Percentiles rank a stretch among this genome's conserved stretches.
Evolutionary conservation across 1,284 basidiomycete genomes (phyloP).

Genomic region (Sutorius eximius): DNA sequence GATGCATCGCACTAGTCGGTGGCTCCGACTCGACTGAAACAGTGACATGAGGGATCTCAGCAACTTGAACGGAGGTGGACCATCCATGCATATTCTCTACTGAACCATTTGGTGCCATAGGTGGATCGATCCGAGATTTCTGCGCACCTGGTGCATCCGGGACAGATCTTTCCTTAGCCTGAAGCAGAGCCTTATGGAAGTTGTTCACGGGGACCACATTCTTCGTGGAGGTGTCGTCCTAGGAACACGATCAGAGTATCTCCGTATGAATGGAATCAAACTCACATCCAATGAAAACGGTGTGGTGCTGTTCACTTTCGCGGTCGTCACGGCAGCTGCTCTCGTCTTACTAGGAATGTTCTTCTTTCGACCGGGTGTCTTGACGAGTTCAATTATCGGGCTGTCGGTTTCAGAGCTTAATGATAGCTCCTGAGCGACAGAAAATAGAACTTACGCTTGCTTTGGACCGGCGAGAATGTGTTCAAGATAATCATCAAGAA

Average conservation of each 20-base stretch:
- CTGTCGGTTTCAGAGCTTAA: slow-evolving; percentile 37
- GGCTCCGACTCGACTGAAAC: slow-evolving; percentile 6
- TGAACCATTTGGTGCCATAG: background rate
- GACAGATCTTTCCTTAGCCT: slow-evolving; percentile 35
- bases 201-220: slow-evolving; percentile 49
- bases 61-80: slow-evolving; percentile 4
- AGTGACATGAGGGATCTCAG: slow-evolving; percentile 6
- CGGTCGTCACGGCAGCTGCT: slow-evolving; percentile 39
- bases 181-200: slow-evolving; percentile 52
- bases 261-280: background rate
- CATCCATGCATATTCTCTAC: background rate
- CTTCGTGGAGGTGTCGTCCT: slow-evolving; percentile 37
- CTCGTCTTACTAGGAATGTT: slow-evolving; percentile 52
- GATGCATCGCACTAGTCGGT: background rate
- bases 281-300: slow-evolving; percentile 50
- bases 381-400: slow-evolving; percentile 75
- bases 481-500: slow-evolving; percentile 75
- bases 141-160: slow-evolving; percentile 1
- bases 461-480: slow-evolving; percentile 64
- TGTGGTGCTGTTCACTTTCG: slow-evolving; percentile 45
- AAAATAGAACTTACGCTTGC: slow-evolving; percentile 49
- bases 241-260: slow-evolving; percentile 6
- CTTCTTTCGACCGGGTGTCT: slow-evolving; percentile 76
- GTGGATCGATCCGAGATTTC: background rate
- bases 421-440: background rate